Base-by-base conservation (phyloP, 768 basidiomycete species). In the Termitomyces sp. region DNA sequence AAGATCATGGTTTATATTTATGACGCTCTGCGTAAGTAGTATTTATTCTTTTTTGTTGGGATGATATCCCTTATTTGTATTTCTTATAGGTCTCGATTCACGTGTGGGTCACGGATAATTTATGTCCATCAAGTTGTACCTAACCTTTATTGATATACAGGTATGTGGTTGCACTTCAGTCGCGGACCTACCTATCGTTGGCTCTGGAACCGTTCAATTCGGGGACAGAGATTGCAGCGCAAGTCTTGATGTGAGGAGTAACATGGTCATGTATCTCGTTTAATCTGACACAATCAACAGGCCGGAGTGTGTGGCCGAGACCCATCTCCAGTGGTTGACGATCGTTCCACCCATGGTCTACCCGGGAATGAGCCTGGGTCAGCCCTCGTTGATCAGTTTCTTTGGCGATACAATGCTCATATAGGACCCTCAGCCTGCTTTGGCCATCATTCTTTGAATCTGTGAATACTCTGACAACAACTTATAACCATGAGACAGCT, bases 1-100 rank as follows among this genome's bases (percentile, higher is more conserved):
- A 73, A 74, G 55, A 62, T 84, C 36, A 75, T 81, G 75, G 67
- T 33, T 5, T 81, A 80, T 65, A 74, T 84, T 20, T 73, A 75
- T 59, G 78, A 79, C 59, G 84, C 84, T 13, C 70, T 87, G 50
- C 68, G 80, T 79, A 62, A 66, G 78, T 76, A 66, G 78, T 76
- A n/a, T 13, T n/a, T 4, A 39, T 22, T 39, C 28, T 48, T 40
- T 28, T 45, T 9, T 20, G n/a, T 55, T 15, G 8, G n/a, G 22
- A 36, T 18, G 33, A n/a, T 48, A 4, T 36, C 20, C 44, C 42
- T 60, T 6, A 36, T 44, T 1, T 4, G 42, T 39, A 22, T 57
- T 40, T 32, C 42, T 42, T 49, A 57, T 62, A 75, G 74, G 73
- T 32, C 59, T 71, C 44, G 67, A 76, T 39, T 73, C 78, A 56